Conservation (phyloP, 163 green algal genomes). For the Volvox carteri region DNA sequence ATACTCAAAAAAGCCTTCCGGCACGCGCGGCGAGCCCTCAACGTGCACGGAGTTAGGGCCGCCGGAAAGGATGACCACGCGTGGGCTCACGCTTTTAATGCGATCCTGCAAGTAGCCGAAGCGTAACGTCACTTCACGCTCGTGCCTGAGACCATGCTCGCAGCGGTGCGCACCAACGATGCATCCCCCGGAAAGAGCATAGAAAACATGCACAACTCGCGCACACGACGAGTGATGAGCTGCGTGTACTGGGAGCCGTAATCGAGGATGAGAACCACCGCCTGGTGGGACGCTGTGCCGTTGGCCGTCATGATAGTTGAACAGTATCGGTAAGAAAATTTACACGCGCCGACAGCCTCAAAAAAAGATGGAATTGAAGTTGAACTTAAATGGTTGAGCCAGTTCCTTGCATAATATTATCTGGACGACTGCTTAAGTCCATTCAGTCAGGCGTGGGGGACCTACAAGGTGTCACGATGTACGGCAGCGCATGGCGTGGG, state of each 20-base stretch:
- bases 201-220: conserved; percentile 94
- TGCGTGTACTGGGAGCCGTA: conserved; percentile 99
- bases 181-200: conserved; percentile 94
- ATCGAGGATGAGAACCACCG: conserved; percentile 91
- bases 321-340: not conserved
- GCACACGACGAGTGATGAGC: conserved; percentile 94
- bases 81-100: conserved; percentile 85
- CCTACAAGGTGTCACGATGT: not conserved
- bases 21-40: conserved; percentile 86
- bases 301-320: conserved; percentile 35
- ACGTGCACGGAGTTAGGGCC: conserved; percentile 96
- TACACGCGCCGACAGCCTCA: not conserved
- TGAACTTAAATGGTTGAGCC: no score
- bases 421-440: no score
- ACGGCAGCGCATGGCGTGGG: not conserved
- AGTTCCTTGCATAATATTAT: no score
- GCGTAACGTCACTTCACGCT: not conserved
- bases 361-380: not conserved
- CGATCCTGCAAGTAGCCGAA: conserved; percentile 75
- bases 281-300: conserved; percentile 16
- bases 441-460: no score
- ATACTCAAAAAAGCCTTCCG: conserved; percentile 93
- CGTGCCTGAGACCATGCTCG: not conserved
- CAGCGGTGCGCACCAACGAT: conserved; percentile 75
- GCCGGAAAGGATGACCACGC: conserved; percentile 95